Evolutionary conservation across 106 monocot genomes (phyloP).

Genomic region (Agapanthus africanus): DNA sequence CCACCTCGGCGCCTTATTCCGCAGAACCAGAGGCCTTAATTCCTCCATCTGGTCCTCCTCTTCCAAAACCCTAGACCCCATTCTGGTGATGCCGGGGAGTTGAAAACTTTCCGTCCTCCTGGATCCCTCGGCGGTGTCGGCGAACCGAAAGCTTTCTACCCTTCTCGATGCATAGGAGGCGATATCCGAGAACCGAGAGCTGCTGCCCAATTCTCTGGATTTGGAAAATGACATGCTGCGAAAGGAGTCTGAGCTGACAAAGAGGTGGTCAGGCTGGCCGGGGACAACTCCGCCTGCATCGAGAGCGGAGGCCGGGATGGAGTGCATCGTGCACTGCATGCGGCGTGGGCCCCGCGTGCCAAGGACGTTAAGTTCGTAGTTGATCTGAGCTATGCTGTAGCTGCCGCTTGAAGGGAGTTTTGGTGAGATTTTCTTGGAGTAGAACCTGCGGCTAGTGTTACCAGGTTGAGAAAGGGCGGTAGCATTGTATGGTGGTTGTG

Average conservation of each 20-base stretch:
- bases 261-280: slow-evolving; percentile 32
- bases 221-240: slow-evolving; percentile 21
- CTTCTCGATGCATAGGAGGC: too few relatives aligned
- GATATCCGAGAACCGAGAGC: slow-evolving; percentile 34
- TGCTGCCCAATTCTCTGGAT: slow-evolving; percentile 29
- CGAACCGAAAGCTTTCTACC: slow-evolving; percentile 48
- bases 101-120: slow-evolving; percentile 25
- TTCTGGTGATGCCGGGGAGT: slow-evolving; percentile 35
- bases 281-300: slow-evolving; percentile 42
- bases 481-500: slow-evolving; percentile 34
- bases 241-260: slow-evolving; percentile 35
- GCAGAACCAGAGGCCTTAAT: slow-evolving; percentile 31
- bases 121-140: slow-evolving; percentile 30
- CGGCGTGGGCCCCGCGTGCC: slow-evolving; percentile 49
- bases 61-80: slow-evolving; percentile 18
- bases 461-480: slow-evolving; percentile 5
- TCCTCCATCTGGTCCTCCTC: slow-evolving; percentile 16
- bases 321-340: slow-evolving; percentile 51
- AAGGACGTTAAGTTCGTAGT: slow-evolving; percentile 57
- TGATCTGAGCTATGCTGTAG: slow-evolving; percentile 44
- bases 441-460: slow-evolving; percentile 33
- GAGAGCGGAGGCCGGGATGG: slow-evolving; percentile 46
- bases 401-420: slow-evolving; percentile 34
- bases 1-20: slow-evolving; percentile 56
- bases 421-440: slow-evolving; percentile 60